Percentiles rank a stretch among this genome's conserved stretches.
These are phyloP conservation scores for Neonectria sp. DNA, from an alignment of 2,329 filamentous ascomycete species.

Conservation along the genomic window DNA sequence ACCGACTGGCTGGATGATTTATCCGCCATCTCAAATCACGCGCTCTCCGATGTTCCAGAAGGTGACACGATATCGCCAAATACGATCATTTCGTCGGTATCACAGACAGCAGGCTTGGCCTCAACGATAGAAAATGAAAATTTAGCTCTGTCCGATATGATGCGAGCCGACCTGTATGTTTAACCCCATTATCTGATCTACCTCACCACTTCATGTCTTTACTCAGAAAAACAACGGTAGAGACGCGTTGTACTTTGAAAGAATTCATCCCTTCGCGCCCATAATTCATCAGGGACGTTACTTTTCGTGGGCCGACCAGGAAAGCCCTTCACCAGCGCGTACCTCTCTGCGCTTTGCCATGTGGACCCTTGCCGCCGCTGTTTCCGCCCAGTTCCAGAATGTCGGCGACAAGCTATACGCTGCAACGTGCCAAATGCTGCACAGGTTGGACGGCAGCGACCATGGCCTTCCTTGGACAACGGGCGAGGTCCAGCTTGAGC, in stretches of 20 bases:
- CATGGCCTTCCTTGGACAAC: background rate
- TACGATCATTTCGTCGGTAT: background rate
- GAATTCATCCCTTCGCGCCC: slow-evolving; percentile 1
- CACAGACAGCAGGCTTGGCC: background rate
- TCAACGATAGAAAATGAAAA: background rate
- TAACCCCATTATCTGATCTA: background rate
- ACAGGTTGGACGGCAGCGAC: background rate
- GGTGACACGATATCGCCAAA: background rate
- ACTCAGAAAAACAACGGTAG: background rate
- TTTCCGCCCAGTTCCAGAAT: background rate
- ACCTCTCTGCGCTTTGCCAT: background rate
- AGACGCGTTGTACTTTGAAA: background rate
- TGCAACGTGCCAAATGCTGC: background rate
- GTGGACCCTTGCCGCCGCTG: background rate
- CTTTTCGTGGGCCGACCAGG: background rate
- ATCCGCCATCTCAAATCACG: background rate
- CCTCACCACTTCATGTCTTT: background rate
- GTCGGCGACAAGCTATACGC: background rate
- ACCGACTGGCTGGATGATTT: background rate
- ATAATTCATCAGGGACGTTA: background rate
- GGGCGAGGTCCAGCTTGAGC: background rate
- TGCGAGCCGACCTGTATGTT: background rate
- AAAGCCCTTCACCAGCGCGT: background rate
- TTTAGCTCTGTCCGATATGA: background rate
- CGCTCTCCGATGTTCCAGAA: background rate